Base-by-base conservation (phyloP, 306 rosid genomes). In the Citrullus mucosospermus region DNA sequence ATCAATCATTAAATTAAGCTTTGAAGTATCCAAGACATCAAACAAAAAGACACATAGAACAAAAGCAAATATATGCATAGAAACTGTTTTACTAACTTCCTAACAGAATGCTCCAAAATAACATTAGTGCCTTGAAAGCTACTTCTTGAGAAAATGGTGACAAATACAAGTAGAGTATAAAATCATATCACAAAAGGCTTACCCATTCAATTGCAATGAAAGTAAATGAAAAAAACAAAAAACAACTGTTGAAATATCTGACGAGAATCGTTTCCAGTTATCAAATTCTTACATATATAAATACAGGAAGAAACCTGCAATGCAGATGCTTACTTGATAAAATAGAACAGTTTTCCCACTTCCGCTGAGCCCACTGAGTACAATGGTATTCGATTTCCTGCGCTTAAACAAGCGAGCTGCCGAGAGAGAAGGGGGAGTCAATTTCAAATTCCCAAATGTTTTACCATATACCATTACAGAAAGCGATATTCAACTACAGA, bases 271-370 rank as follows among this genome's bases (percentile, higher is more conserved):
- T 2, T 4, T 36, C 20, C 8, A 18, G 53, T 30, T 51, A 51
- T 44, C 50, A 60, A 36, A 74, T 48, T 54, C 7, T 54, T 2
- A 9, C 13, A 4, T 13, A 9, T 36, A 36, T 43, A 12, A 48
- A 48, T 48, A 48, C 54, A 48, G 25, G 2, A 76, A 30, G 4
- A 53, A 58, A 41, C 32, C 20, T 18, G 12, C 39, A 41, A 74
- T 2, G 25, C 78, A 17, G 5, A 39, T 11, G 57, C 82, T 87
- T 78, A 89, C 97, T 85, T 92, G 97, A 87, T 89, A 92, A 88
- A 89, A 94, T 58, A 94, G 76, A 84, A 86, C 88, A 25, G 97
- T 90, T 84, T 92, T 94, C 59, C 98, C 97, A 32, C 93, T 83
- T 14, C 98, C 98, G 73, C 86, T 84, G 46, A 92, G 95, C 70